Conservation (phyloP, 768 basidiomycete genomes). For the Coprinopsis sp. region DNA sequence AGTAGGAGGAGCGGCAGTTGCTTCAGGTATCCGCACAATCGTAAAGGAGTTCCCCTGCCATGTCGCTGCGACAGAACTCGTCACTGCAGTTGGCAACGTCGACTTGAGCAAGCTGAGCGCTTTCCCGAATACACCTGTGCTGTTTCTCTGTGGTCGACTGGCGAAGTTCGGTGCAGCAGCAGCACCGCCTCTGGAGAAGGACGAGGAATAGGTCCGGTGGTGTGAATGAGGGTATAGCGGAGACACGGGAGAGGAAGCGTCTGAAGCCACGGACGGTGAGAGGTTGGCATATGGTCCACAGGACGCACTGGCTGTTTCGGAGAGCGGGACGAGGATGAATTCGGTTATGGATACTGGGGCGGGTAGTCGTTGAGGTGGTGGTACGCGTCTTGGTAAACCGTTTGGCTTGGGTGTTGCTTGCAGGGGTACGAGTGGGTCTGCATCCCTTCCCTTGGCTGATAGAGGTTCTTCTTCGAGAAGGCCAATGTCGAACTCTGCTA, state of each 20-base stretch:
- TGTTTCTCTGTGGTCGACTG: too few relatives aligned
- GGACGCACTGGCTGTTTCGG: neutral
- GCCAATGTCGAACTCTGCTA: neutral
- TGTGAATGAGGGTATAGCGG: slow-evolving; percentile 46
- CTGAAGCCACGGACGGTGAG: slow-evolving; percentile 34
- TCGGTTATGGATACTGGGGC: slow-evolving; percentile 40
- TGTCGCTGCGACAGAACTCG: slow-evolving; percentile 13
- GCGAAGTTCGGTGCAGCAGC: too few relatives aligned
- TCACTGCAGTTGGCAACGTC: slow-evolving; percentile 7
- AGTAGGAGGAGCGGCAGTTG: neutral
- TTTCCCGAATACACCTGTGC: slow-evolving; percentile 1
- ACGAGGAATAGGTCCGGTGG: slow-evolving; percentile 54
- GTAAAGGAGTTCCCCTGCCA: slow-evolving; percentile 8
- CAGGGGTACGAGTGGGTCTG: neutral
- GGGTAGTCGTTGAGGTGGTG: neutral
- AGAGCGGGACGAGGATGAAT: slow-evolving; percentile 38
- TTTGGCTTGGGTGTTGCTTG: slow-evolving; percentile 13
- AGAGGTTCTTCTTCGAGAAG: slow-evolving; percentile 5
- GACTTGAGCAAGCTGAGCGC: slow-evolving; percentile 8
- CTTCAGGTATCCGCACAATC: neutral
- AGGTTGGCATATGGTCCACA: slow-evolving; percentile 1
- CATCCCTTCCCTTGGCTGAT: too few relatives aligned
- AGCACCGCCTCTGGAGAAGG: slow-evolving; percentile 51
- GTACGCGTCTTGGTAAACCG: slow-evolving; percentile 22
- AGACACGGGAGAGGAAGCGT: slow-evolving; percentile 32